Base-by-base conservation (phyloP, 2,329 filamentous ascomycete species). In the Fusarium cicatricum region DNA sequence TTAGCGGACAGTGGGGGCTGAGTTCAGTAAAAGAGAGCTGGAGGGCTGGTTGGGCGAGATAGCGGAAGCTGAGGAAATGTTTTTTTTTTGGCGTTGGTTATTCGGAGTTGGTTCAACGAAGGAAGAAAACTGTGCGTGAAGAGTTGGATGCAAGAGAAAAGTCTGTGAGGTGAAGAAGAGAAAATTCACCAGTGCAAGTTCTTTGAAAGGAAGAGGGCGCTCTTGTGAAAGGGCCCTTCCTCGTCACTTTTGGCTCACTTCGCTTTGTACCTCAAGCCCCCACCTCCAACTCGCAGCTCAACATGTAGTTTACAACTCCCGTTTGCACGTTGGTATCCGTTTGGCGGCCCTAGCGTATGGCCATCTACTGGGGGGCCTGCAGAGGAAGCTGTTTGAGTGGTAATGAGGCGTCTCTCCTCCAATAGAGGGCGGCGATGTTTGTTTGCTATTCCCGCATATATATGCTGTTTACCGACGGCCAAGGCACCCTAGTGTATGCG, bases 1-100 rank as follows among this genome's bases (percentile, higher is more conserved):
- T 52, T 64, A 64, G 62, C 52, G 60, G 56, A 33, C 33, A 23
- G 40, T 52, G 48, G 51, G 36, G 36, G 32, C 41, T 17, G 14
- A 28, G 23, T 10, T 26, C 23, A 26, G 23, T 26, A n/a, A n/a
- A n/a, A n/a, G 23, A 26, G 23, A 26, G 23, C 21, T 23, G 21
- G 21, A 23, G 21, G 7, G 7, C 4, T 23, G 7, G 21, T 10
- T 8, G 23, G 23, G 23, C 23, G 23, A 26, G 23, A 26, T 26
- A 26, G 23, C 23, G 23, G 23, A 26, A 8, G 23, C 23, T 26
- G 5, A 8, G 3, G 23, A 10, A 10, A 26, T 4, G 5, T 4
- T 10, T 26, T 26, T 26, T 3, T 8, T 26, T 10, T 26, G 6
- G 23, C 23, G 21, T 21, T 21, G 3, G 23, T 10, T 26, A 11